Evolutionary conservation across 805 yeast species (phyloP).

Genomic region (Myxozyma monticola): DNA sequence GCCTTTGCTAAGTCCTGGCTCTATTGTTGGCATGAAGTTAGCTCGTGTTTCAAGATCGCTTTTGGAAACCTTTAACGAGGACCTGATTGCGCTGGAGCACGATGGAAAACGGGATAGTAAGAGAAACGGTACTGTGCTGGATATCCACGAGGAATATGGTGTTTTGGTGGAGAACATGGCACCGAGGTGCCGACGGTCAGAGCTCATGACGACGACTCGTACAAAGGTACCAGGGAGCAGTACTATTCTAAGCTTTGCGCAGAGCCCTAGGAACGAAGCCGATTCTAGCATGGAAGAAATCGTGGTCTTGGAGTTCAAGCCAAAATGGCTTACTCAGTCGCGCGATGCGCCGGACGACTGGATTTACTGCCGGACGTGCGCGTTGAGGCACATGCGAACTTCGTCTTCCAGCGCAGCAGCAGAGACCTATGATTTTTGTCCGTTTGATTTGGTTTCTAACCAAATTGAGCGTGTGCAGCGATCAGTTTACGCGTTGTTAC

Average conservation of each 20-base stretch:
- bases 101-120: constrained; percentile 10
- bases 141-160: constrained; percentile 16
- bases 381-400: constrained; percentile 42
- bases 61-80: constrained; percentile 9
- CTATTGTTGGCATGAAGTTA: constrained; percentile 11
- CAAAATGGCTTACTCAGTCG: constrained; percentile 59
- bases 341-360: constrained; percentile 42
- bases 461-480: constrained; percentile 39
- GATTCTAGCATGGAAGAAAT: constrained; percentile 1
- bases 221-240: constrained; percentile 11
- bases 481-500: constrained; percentile 38
- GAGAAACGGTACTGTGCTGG: constrained; percentile 21
- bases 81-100: constrained; percentile 8
- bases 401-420: constrained; percentile 30
- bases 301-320: constrained; percentile 51
- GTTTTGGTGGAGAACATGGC: constrained; percentile 26
- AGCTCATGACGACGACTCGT: constrained; percentile 2
- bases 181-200: too few species aligned
- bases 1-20: constrained; percentile 15
- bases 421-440: constrained; percentile 47
- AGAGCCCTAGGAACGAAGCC: too few species aligned
- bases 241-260: not conserved
- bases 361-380: constrained; percentile 58
- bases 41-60: constrained; percentile 8
- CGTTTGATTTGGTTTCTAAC: constrained; percentile 45